These are phyloP conservation scores for Diaporthe sp. DNA, from an alignment of 2,329 filamentous ascomycete genomes.

Conservation along the genomic window DNA sequence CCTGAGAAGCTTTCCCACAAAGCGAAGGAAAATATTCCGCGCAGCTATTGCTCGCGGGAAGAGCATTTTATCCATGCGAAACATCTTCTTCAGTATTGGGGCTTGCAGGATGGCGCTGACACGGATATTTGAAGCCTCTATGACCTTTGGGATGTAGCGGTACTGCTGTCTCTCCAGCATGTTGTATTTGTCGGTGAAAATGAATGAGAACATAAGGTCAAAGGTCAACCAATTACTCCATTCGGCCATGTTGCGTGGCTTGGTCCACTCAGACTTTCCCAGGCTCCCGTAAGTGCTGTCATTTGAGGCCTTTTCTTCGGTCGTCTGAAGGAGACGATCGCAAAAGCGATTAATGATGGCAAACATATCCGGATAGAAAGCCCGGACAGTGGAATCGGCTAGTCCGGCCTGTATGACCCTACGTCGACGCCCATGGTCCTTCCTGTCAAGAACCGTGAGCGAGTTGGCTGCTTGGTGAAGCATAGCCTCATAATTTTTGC, in stretches of 20 bases:
- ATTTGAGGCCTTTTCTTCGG: not conserved
- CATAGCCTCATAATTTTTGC: not conserved
- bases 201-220: not conserved
- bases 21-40: not conserved
- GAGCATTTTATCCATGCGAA: not conserved
- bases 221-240: not conserved
- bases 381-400: not conserved
- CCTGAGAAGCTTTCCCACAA: not conserved
- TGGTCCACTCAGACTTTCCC: not conserved
- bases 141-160: not conserved
- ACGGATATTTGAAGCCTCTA: not conserved
- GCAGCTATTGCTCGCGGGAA: not conserved
- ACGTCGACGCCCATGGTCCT: not conserved
- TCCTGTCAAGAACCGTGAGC: not conserved
- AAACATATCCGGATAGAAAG: not conserved
- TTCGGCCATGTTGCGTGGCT: not conserved
- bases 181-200: not conserved
- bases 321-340: not conserved
- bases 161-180: not conserved
- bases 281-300: not conserved
- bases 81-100: not conserved
- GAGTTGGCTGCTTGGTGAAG: not conserved
- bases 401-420: not conserved
- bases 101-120: not conserved
- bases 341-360: not conserved